Evolutionary conservation across 352 stramenopile species (phyloP).

Genomic region (Saprolegnia diclina): DNA sequence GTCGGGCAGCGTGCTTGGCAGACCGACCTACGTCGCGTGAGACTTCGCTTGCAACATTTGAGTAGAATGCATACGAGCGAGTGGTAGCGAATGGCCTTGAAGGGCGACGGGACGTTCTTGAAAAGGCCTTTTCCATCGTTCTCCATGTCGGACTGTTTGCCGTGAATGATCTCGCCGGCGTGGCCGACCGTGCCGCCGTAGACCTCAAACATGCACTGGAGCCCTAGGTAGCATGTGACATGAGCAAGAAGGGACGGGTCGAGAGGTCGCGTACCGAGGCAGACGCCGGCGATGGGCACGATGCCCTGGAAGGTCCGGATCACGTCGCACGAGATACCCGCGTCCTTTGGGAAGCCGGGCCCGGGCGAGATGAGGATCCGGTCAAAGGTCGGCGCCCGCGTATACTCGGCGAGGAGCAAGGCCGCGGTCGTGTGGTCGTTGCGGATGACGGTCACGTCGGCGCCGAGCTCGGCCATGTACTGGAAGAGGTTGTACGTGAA

Average conservation of each 20-base stretch:
- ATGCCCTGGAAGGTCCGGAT: conserved; percentile 77
- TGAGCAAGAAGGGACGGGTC: too few species aligned
- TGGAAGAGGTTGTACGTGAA: conserved; percentile 90
- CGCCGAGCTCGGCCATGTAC: conserved; percentile 82
- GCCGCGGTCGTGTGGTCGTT: conserved; percentile 83
- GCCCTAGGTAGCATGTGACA: too few species aligned
- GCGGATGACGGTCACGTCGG: conserved; percentile 67
- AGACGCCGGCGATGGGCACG: conserved; percentile 80
- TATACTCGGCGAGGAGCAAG: conserved; percentile 46
- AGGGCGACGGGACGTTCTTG: conserved; percentile 68
- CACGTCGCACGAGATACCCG: conserved; percentile 74
- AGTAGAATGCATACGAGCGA: conserved; percentile 40
- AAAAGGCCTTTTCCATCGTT: conserved; percentile 83
- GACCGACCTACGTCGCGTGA: conserved; percentile 34
- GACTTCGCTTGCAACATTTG: not conserved
- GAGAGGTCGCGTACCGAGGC: conserved; percentile 56
- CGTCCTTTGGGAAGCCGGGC: conserved; percentile 72
- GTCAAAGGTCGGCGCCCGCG: conserved; percentile 49
- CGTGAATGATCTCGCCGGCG: conserved; percentile 83
- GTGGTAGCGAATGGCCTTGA: conserved; percentile 83
- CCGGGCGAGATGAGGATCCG: conserved; percentile 86
- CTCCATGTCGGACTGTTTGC: conserved; percentile 78
- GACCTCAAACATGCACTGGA: conserved; percentile 85
- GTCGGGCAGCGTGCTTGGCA: conserved; percentile 72
- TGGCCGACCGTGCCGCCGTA: conserved; percentile 81